Base-by-base conservation (phyloP, 768 basidiomycete genomes). In the Naganishia onofrii region DNA sequence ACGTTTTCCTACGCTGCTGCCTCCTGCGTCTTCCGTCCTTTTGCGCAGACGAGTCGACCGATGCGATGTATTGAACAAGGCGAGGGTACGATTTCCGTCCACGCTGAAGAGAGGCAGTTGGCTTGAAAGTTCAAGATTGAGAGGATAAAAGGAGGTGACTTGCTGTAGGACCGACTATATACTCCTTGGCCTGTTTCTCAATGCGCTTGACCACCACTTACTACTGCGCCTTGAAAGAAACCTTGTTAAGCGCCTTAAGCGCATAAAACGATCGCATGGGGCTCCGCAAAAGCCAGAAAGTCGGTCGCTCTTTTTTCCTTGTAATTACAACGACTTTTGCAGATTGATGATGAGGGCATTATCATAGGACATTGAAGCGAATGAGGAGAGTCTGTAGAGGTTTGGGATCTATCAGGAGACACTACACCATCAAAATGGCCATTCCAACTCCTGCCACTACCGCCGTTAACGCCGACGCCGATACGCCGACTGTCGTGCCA, bases 251-350 rank as follows among this genome's bases (percentile, higher is more conserved):
- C 34, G 15, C 8, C 15, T n/a, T 26, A 51, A 51, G 48, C 48
- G 48, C 60, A 63, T n/a, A 17, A 2, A n/a, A n/a, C 32, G 13
- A 63, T 26, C 38, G 60, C 13, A 36, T 28, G 60, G 60, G 23
- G 60, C 60, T 42, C 60, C 60, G 28, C 60, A 23, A n/a, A 3
- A 51, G 3, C 1, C 2, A 15, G 4, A 51, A 26, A 29, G 21
- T 63, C 60, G 60, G 42, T 63, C 60, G 60, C 60, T 63, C 26
- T 63, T 63, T 63, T 63, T 63, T 42, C 7, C 38, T n/a, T 7
- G 10, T 17, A 26, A 23, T 23, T 17, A 26, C 12, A 17, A 28
- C 29, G 19, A 63, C 38, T 42, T 42, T 17, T 42, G 42, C 12
- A 5, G 34, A 12, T 36, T 12, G 19, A 63, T 3, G 42, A 34